Percentiles rank a stretch among this genome's conserved stretches.
Evolutionary conservation across 2,329 filamentous ascomycete genomes (phyloP).

Genomic region (Grosmannia huntii): DNA sequence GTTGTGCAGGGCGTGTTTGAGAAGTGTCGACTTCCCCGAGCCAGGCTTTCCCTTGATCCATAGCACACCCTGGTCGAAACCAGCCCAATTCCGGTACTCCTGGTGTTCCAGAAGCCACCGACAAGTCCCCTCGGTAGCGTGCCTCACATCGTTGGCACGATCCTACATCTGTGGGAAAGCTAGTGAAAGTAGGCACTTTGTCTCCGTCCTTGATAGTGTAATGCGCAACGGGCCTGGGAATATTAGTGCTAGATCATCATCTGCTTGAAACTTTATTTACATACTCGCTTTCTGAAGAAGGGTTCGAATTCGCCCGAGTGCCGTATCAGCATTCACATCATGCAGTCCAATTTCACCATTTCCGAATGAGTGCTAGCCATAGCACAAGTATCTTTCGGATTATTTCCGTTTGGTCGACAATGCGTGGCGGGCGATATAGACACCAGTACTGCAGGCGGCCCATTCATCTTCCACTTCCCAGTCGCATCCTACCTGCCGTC

Average conservation of each 20-base stretch:
- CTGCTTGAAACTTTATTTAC: too few species aligned
- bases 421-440: not conserved
- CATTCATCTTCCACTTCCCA: not conserved
- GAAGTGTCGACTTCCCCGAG: not conserved
- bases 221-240: not conserved
- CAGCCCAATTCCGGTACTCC: not conserved
- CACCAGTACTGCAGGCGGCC: not conserved
- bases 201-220: not conserved
- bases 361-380: not conserved
- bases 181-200: not conserved
- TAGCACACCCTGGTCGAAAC: not conserved
- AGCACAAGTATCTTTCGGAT: constrained; percentile 1
- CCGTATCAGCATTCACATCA: constrained; percentile 5
- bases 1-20: not conserved
- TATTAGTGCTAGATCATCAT: not conserved
- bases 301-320: not conserved
- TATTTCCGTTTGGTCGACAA: not conserved
- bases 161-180: not conserved
- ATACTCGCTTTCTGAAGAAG: not conserved
- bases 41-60: not conserved
- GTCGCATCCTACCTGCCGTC: not conserved
- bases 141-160: not conserved
- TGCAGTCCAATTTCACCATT: constrained; percentile 8
- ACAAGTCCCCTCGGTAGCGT: not conserved
- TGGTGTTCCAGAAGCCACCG: not conserved